Evolutionary conservation across 2,329 filamentous ascomycete genomes (phyloP), one percentile per base, ranked within the genome.

Genomic region (Fusarium austroafricanum): DNA sequence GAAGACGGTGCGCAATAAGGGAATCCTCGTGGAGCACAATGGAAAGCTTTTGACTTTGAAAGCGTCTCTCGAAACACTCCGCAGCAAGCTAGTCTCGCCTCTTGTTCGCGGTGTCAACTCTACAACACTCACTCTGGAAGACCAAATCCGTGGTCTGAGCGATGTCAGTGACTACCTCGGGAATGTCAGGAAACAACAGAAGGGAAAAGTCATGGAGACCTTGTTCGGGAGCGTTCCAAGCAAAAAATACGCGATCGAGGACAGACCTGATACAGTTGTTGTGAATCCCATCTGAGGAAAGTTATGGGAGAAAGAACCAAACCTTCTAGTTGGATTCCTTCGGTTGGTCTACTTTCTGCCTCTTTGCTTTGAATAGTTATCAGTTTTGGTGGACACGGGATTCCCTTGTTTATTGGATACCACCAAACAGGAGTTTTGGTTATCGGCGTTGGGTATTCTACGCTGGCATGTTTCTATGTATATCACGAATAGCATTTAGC

Each of bases 1-100:
- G 60, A 92, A 91, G 73, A 97, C 94, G 2, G 89, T 97, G 23
- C 87, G 89, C 64, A 97, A 97, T 81, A 97, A 97, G 80, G 88
- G 89, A 67, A 86, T 96, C 35, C 86, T 98, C 10, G 89, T 96
- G 68, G 91, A 94, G 73, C 94, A 97, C 79, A 96, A 96, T 73
- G 89, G 91, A 62, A 91, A 92, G 65, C 86, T 98, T 38, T 84
- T 96, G 54, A 91, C 91, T 4, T 85, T 98, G 39, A 96, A 97
- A 77, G 90, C 92, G 12, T 95, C 92, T 71, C 86, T 98, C 17
- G 94, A 97, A 81, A 90, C 86, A n/a, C 83, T 97, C 45, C 85
- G 95, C 35, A 86, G 91, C 67, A 96, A 94, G 77, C 85, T 97
- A 18, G 92, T 97, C 39, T 92, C 89, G 53, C 95, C 95, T 17